phyloP scores from a whole-genome alignment of 2,329 filamentous ascomycete genomes.

The Teratosphaeria epicoccoides region DNA sequence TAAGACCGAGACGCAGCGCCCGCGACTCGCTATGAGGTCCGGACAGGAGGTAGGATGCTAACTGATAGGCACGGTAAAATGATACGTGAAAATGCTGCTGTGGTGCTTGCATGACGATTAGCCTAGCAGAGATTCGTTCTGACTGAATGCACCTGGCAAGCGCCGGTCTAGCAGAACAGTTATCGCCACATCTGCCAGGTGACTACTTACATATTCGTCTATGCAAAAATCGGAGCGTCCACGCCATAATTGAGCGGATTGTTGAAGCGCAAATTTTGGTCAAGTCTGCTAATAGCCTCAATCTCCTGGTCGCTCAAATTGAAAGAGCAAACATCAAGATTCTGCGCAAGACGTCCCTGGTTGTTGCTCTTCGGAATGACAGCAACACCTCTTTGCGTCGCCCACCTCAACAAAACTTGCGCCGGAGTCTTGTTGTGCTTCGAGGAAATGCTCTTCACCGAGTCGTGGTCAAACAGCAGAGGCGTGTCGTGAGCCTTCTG shows the following conservation, averaged over 20 bases:
- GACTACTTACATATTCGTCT: conserved; percentile 10
- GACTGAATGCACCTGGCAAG: not conserved
- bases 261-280: conserved; percentile 63
- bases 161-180: not conserved
- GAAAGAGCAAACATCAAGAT: conserved; percentile 57
- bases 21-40: too few relatives aligned
- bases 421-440: conserved; percentile 64
- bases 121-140: not conserved
- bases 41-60: too few relatives aligned
- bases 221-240: conserved; percentile 45
- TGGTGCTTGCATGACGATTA: not conserved
- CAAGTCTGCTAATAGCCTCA: conserved; percentile 52
- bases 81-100: not conserved
- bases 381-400: conserved; percentile 69
- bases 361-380: conserved; percentile 69
- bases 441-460: conserved; percentile 53
- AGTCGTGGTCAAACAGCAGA: conserved; percentile 59
- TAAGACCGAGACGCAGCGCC: too few relatives aligned
- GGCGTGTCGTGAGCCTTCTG: conserved; percentile 53
- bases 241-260: conserved; percentile 47
- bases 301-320: conserved; percentile 57
- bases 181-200: not conserved
- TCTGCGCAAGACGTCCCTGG: conserved; percentile 48
- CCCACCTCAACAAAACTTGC: conserved; percentile 78
- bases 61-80: too few relatives aligned